A percentile compares a stretch with the other conserved stretches of the same genome.
These are phyloP conservation scores for Lignosus rhinocerotis DNA, from an alignment of 1,284 basidiomycete genomes.

Conservation along the genomic window DNA sequence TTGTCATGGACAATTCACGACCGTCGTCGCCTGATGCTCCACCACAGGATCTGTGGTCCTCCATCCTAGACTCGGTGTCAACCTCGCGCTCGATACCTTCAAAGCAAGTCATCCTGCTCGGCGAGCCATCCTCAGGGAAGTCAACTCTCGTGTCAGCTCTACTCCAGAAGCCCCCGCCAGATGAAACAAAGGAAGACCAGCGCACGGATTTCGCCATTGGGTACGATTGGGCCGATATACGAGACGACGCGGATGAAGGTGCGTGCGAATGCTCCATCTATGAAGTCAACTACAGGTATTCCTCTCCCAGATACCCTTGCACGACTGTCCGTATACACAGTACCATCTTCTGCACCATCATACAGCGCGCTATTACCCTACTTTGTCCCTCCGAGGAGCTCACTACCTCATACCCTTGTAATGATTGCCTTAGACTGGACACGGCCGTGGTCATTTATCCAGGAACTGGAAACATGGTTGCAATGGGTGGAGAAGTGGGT, in stretches of 20 bases:
- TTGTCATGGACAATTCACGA: constrained; percentile 50
- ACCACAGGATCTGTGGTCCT: constrained; percentile 86
- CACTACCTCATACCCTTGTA: constrained; percentile 78
- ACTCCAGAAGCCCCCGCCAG: constrained; percentile 59
- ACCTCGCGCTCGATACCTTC: constrained; percentile 81
- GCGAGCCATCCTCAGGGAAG: constrained; percentile 77
- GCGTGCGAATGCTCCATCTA: constrained; percentile 27
- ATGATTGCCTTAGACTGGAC: constrained; percentile 96
- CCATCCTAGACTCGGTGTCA: constrained; percentile 87
- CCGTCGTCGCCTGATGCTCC: constrained; percentile 67
- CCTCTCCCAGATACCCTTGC: constrained; percentile 71
- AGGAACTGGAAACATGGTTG: constrained; percentile 88
- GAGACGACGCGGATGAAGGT: constrained; percentile 91
- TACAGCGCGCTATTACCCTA: constrained; percentile 82
- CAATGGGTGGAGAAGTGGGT: constrained; percentile 83
- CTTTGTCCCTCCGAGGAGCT: constrained; percentile 73
- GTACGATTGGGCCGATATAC: constrained; percentile 84
- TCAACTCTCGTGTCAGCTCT: constrained; percentile 69
- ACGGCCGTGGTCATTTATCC: constrained; percentile 86
- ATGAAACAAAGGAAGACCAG: constrained; percentile 58
- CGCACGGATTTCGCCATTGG: constrained; percentile 77
- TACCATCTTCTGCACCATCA: constrained; percentile 76
- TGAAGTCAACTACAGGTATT: constrained; percentile 4
- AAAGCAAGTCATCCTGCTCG: constrained; percentile 83
- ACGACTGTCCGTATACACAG: constrained; percentile 85